phyloP scores from a whole-genome alignment of 164 flowering plant genomes.

The Sextonia rubra region DNA sequence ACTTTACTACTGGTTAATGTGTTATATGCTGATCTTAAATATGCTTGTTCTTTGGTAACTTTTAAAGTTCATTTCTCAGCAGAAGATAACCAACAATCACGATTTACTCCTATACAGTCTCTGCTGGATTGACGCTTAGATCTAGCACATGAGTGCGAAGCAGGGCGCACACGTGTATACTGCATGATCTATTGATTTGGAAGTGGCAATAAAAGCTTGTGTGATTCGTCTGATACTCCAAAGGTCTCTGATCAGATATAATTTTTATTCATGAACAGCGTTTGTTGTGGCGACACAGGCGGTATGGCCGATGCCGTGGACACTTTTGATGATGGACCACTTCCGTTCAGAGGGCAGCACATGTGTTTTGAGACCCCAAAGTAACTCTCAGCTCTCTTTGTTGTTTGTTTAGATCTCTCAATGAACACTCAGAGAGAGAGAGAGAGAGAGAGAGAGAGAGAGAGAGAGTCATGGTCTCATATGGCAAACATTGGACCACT shows the following conservation, averaged over 20 bases:
- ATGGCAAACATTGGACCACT: slow-evolving; percentile 3
- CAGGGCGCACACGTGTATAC: not conserved
- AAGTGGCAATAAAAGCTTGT: not conserved
- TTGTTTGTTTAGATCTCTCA: not conserved
- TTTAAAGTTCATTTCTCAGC: no score
- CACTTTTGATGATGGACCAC: slow-evolving; percentile 32
- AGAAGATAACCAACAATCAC: no score
- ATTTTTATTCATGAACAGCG: slow-evolving; percentile 2
- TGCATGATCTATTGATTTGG: no score
- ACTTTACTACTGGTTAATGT: no score
- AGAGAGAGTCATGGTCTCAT: not conserved
- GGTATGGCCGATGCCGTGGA: slow-evolving; percentile 35
- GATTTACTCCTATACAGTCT: not conserved
- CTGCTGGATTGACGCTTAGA: not conserved
- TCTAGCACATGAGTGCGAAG: not conserved
- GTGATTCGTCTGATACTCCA: no score
- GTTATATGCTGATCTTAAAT: no score
- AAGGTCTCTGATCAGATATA: not conserved
- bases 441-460: slow-evolving; percentile 1
- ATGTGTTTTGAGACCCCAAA: slow-evolving; percentile 2
- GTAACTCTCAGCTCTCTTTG: not conserved
- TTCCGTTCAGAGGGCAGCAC: slow-evolving; percentile 8
- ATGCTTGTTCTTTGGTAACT: no score
- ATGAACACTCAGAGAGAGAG: not conserved
- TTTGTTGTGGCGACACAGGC: slow-evolving; percentile 23